phyloP scores from a whole-genome alignment of 83 land plant genomes.

The Larix sibirica region DNA sequence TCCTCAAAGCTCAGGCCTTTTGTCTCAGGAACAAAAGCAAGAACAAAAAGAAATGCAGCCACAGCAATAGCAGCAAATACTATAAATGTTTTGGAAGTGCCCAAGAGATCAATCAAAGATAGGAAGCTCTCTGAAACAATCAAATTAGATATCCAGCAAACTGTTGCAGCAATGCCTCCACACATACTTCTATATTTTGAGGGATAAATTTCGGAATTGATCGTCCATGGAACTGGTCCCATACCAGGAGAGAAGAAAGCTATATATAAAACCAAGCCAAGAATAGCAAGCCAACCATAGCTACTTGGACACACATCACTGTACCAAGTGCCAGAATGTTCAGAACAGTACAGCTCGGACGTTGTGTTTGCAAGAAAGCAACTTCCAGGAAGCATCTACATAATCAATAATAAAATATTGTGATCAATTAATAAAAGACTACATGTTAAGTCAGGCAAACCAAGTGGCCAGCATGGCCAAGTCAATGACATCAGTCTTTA shows the following conservation, averaged over 20 bases:
- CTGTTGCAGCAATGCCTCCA: slow-evolving; percentile 95
- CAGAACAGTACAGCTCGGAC: slow-evolving; percentile 14
- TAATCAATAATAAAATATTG: background rate
- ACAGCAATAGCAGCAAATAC: slow-evolving; percentile 61
- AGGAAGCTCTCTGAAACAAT: slow-evolving; percentile 82
- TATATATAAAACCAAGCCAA: slow-evolving; percentile 78
- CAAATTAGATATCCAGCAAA: slow-evolving; percentile 86
- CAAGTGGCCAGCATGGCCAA: too few relatives aligned
- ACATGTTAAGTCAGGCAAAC: background rate
- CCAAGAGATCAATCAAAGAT: slow-evolving; percentile 56
- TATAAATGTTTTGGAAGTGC: slow-evolving; percentile 73
- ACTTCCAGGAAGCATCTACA: slow-evolving; percentile 31
- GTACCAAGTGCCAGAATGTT: slow-evolving; percentile 28
- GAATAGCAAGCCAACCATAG: slow-evolving; percentile 80
- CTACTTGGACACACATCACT: slow-evolving; percentile 35
- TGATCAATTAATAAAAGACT: background rate
- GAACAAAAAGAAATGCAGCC: slow-evolving; percentile 71
- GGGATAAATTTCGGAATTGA: slow-evolving; percentile 92
- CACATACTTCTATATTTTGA: slow-evolving; percentile 80
- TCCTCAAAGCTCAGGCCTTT: slow-evolving; percentile 85
- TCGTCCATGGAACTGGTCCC: slow-evolving; percentile 98
- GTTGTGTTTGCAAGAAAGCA: slow-evolving; percentile 23
- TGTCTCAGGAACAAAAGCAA: slow-evolving; percentile 82
- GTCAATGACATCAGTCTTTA: too few relatives aligned
- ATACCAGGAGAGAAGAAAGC: slow-evolving; percentile 86